Percentiles rank a stretch among this genome's conserved stretches.
Evolutionary conservation across 768 basidiomycete genomes (phyloP).

Genomic region (Lepiota brunneoincarnata): DNA sequence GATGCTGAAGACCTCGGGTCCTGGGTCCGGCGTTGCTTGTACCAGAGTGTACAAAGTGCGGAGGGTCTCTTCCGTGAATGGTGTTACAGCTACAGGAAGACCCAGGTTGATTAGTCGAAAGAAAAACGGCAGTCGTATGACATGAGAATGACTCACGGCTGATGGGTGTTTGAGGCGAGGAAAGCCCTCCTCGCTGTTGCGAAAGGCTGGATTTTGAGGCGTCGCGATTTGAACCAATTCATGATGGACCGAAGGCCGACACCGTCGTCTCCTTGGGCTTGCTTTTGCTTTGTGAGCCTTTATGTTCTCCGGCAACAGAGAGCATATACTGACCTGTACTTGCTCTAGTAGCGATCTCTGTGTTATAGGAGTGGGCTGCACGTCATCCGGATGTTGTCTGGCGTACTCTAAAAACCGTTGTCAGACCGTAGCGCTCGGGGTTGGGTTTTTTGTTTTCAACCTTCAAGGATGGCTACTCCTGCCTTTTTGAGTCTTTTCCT

Average conservation of each 20-base stretch:
- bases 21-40: not conserved
- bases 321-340: slow-evolving; percentile 2
- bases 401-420: not conserved
- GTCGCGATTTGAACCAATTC: slow-evolving; percentile 5
- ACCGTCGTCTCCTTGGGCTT: not conserved
- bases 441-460: too few relatives aligned
- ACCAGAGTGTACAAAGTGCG: slow-evolving; percentile 5
- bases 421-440: not conserved
- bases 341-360: not conserved
- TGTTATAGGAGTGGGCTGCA: not conserved
- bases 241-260: not conserved
- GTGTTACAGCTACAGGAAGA: not conserved
- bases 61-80: slow-evolving; percentile 1
- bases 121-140: not conserved
- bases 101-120: too few relatives aligned
- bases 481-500: too few relatives aligned
- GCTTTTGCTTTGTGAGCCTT: not conserved
- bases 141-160: not conserved
- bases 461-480: too few relatives aligned
- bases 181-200: not conserved
- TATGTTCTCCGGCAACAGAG: not conserved
- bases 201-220: not conserved
- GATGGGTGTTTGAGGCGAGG: not conserved
- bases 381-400: slow-evolving; percentile 7
- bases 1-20: not conserved